phyloP scores from a whole-genome alignment of 108 stramenopile species.

The Cyclotella atomus region DNA sequence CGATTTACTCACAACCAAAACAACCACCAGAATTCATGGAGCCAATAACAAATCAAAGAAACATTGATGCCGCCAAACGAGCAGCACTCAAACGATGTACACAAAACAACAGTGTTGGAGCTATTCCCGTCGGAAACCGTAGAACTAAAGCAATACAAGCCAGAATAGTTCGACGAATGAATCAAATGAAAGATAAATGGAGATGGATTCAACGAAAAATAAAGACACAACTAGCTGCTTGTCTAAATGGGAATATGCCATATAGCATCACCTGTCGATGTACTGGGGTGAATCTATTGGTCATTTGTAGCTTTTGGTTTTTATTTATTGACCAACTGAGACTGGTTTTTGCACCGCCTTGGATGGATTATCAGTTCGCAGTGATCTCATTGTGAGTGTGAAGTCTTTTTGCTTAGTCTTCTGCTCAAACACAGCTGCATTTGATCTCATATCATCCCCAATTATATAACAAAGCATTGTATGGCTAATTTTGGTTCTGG shows the following conservation, averaged over 20 bases:
- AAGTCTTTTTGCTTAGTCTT: neutral
- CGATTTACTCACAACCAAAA: neutral
- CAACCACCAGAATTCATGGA: slow-evolving; percentile 49
- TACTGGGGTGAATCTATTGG: slow-evolving; percentile 82
- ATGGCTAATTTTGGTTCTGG: slow-evolving; percentile 71
- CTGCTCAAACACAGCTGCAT: neutral
- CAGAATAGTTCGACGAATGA: neutral
- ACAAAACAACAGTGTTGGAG: neutral
- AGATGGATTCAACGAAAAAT: neutral
- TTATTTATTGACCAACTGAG: slow-evolving; percentile 70
- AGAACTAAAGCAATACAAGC: slow-evolving; percentile 36
- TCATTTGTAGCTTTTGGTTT: slow-evolving; percentile 74
- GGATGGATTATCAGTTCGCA: slow-evolving; percentile 58
- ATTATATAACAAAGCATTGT: slow-evolving; percentile 46
- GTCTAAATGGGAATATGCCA: slow-evolving; percentile 43
- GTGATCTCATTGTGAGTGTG: slow-evolving; percentile 63
- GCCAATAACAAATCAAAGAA: slow-evolving; percentile 31
- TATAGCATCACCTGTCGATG: slow-evolving; percentile 60
- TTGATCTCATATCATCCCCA: neutral
- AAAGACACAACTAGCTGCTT: slow-evolving; percentile 21
- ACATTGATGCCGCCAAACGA: slow-evolving; percentile 29
- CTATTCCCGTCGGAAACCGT: neutral
- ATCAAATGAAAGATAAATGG: neutral
- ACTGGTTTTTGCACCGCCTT: slow-evolving; percentile 63
- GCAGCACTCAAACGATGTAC: slow-evolving; percentile 23